A percentile compares a stretch with the other conserved stretches of the same genome.
Evolutionary conservation across 78 protist species (phyloP).

Genomic region (Pelomyxa schiedti): DNA sequence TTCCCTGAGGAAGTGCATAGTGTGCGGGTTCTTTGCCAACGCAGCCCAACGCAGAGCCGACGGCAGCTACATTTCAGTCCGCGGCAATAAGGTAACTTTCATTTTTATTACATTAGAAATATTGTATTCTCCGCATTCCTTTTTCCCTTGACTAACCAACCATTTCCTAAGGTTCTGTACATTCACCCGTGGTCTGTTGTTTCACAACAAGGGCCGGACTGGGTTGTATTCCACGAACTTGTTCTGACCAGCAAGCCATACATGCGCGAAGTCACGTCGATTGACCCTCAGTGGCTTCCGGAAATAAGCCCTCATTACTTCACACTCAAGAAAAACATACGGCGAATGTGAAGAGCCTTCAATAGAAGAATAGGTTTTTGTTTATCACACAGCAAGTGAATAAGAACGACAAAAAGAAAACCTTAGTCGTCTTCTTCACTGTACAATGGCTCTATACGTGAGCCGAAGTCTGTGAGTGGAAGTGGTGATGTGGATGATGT

Average conservation of each 20-base stretch:
- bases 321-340: conserved; percentile 1
- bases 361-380: no score
- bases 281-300: conserved; percentile 68
- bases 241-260: conserved; percentile 35
- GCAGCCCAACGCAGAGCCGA: conserved; percentile 43
- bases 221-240: conserved; percentile 57
- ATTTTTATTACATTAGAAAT: conserved; percentile 4
- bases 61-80: conserved; percentile 5
- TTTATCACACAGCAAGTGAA: no score
- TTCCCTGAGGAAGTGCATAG: conserved; percentile 27
- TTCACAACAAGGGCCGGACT: conserved; percentile 44
- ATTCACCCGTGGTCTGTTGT: conserved; percentile 67
- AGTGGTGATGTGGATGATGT: no score
- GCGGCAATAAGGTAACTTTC: conserved; percentile 18
- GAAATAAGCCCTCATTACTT: conserved; percentile 77
- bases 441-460: no score
- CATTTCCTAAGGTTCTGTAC: conserved; percentile 18
- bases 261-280: conserved; percentile 71
- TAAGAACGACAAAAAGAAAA: no score
- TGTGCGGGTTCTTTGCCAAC: conserved; percentile 60
- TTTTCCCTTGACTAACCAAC: background rate
- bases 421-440: no score
- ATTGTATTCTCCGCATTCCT: background rate
- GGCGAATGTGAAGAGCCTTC: no score
- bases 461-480: no score